Conservation (phyloP, 371 early-diverging fungal genomes). For the Syncephalastrum monosporum region DNA sequence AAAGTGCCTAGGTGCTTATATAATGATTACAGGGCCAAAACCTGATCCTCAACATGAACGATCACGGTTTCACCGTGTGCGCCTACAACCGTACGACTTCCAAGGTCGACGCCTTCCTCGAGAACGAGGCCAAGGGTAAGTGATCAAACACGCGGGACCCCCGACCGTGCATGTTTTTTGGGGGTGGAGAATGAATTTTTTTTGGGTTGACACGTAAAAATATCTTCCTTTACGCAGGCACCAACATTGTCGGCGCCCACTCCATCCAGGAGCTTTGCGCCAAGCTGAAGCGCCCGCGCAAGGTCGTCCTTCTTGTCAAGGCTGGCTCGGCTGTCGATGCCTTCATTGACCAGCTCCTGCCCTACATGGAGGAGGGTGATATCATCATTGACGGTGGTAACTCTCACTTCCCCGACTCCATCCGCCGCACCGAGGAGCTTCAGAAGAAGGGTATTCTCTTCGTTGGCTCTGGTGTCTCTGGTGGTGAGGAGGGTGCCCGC, state of each 20-base stretch:
- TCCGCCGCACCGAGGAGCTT: constrained; percentile 85
- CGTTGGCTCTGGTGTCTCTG: constrained; percentile 98
- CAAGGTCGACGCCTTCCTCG: constrained; percentile 95
- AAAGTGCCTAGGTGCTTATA: neutral
- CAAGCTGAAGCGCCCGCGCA: constrained; percentile 93
- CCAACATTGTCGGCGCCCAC: constrained; percentile 92
- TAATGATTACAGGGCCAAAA: constrained; percentile 85
- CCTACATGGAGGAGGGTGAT: constrained; percentile 88
- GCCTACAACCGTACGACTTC: constrained; percentile 97
- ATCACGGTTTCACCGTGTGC: constrained; percentile 91
- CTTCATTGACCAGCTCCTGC: constrained; percentile 88
- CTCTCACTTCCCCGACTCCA: constrained; percentile 98
- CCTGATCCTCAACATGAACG: constrained; percentile 97
- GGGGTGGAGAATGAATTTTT: neutral
- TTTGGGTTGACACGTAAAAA: constrained; percentile 2
- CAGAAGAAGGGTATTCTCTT: constrained; percentile 90
- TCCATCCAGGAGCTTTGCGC: constrained; percentile 90
- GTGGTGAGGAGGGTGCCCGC: constrained; percentile 99
- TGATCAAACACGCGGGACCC: neutral
- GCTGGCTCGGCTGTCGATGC: constrained; percentile 96
- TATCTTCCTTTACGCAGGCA: constrained; percentile 46
- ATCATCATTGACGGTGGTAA: constrained; percentile 99
- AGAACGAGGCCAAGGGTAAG: constrained; percentile 93
- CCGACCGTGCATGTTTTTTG: neutral
- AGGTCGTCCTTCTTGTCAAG: constrained; percentile 97